Conservation (phyloP, 805 yeast species). For the Zygosaccharomyces lentus region DNA sequence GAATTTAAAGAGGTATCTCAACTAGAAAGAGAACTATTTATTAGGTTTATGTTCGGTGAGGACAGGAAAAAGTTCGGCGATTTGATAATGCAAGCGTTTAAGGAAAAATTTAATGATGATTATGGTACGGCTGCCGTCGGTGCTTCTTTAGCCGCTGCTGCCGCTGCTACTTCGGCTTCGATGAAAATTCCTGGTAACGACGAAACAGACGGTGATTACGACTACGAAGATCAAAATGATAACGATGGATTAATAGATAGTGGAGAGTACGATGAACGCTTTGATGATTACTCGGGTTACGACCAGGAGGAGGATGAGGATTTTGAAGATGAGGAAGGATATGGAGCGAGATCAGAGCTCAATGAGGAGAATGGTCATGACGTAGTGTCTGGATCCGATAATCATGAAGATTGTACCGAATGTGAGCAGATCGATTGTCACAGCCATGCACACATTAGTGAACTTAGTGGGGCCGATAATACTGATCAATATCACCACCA, state of each 20-base stretch:
- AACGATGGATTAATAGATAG: constrained; percentile 21
- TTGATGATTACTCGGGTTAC: constrained; percentile 30
- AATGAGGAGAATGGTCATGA: constrained; percentile 27
- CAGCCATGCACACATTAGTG: constrained; percentile 12
- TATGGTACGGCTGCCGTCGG: constrained; percentile 23
- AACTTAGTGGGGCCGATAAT: constrained; percentile 12
- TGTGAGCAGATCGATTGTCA: constrained; percentile 11
- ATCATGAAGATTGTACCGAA: constrained; percentile 13
- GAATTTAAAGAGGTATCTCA: constrained; percentile 29
- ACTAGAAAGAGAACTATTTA: constrained; percentile 30
- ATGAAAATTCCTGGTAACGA: constrained; percentile 20
- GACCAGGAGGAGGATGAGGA: constrained; percentile 34
- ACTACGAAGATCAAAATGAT: constrained; percentile 29
- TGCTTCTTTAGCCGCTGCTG: constrained; percentile 29
- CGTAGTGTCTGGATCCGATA: constrained; percentile 4
- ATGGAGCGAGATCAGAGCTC: constrained; percentile 17
- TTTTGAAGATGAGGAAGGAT: constrained; percentile 23
- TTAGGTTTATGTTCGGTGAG: constrained; percentile 32
- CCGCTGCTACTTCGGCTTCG: constrained; percentile 23
- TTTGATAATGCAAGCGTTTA: constrained; percentile 28
- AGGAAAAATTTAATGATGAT: constrained; percentile 25
- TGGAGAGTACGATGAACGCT: constrained; percentile 22
- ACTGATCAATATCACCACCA: constrained; percentile 15
- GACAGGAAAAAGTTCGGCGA: constrained; percentile 28
- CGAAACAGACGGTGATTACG: constrained; percentile 25